Conservation (phyloP, 768 basidiomycete species). For the Kwoniella bestiolae region DNA sequence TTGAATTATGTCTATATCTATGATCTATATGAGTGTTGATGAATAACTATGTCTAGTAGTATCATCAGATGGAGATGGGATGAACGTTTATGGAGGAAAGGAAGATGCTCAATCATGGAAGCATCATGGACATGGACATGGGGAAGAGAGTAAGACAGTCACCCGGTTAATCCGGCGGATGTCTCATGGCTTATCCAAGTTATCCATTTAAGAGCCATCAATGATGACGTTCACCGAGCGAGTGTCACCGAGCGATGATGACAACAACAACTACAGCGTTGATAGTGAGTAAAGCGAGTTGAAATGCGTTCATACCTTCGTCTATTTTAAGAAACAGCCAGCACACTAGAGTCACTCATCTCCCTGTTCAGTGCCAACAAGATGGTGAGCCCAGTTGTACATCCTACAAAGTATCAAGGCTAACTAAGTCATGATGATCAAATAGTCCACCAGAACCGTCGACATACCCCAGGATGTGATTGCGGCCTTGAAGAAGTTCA, state of each 20-base stretch:
- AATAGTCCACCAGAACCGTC: slow-evolving; percentile 63
- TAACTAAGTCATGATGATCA: background rate
- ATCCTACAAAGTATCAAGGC: background rate
- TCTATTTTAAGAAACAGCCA: no score
- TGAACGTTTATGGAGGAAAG: background rate
- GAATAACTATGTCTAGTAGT: no score
- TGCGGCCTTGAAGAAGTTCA: slow-evolving; percentile 79
- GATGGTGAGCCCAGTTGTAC: background rate
- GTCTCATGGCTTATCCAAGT: background rate
- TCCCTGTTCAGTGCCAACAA: background rate
- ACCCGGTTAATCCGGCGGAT: slow-evolving; percentile 2
- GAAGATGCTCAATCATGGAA: background rate
- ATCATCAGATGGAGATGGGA: background rate
- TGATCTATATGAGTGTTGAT: no score
- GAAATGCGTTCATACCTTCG: no score
- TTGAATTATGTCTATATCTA: background rate
- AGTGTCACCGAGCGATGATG: background rate
- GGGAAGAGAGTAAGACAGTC: background rate
- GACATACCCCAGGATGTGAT: slow-evolving; percentile 82
- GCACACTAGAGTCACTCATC: no score
- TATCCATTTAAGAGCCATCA: background rate
- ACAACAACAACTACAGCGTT: background rate
- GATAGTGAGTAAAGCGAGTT: background rate
- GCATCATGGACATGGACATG: background rate
- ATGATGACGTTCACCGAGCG: background rate